Base-by-base conservation (phyloP, 805 yeast genomes). In the Cyberlindnera maritima region DNA sequence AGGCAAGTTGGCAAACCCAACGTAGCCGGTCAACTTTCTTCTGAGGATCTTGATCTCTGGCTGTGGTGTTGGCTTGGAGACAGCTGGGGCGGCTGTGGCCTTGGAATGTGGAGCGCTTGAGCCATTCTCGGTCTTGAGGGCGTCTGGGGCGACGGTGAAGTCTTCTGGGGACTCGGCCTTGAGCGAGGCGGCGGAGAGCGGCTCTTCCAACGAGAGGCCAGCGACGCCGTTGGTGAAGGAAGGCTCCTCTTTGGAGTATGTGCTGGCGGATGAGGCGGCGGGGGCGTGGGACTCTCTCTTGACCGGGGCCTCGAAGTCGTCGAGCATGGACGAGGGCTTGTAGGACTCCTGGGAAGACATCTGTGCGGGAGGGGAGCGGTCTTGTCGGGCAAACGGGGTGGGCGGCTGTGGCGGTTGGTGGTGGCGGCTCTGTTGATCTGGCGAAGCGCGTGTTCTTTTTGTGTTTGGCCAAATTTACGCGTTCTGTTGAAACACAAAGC, bases 1-100 rank as follows among this genome's bases (percentile, higher is more conserved):
- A 49, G 99, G 99, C 62, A 94, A 76, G 70, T 91, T 94, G 56
- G 97, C 96, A 70, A 94, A 94, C 6, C 99, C 99, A 47, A 94
- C 99, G 64, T 86, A 91, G 3, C 96, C 92, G 57, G 84, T 87
- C 58, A 92, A 80, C 64, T 89, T 89, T 59, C 96, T 83, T 58
- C 85, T 83, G 60, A 88, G 79, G 52, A 89, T 73, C 58, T 85
- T 84, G 51, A 72, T 58, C 41, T 70, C 73, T 19, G 72, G 69
- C 44, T 65, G 70, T 36, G 66, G 58, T n/a, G 43, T 18, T 23
- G 50, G 38, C 36, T 38, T 38, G n/a, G 50, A 25, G 15, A 35
- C 23, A 2, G 29, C 17, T 19, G 49, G 48, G 29, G 40, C 43
- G 6, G n/a, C 31, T 14, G 31, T 7, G 13, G 35, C 15, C 41